phyloP scores from a whole-genome alignment of 2,329 filamentous ascomycete genomes.

The Neospermospora avenae region DNA sequence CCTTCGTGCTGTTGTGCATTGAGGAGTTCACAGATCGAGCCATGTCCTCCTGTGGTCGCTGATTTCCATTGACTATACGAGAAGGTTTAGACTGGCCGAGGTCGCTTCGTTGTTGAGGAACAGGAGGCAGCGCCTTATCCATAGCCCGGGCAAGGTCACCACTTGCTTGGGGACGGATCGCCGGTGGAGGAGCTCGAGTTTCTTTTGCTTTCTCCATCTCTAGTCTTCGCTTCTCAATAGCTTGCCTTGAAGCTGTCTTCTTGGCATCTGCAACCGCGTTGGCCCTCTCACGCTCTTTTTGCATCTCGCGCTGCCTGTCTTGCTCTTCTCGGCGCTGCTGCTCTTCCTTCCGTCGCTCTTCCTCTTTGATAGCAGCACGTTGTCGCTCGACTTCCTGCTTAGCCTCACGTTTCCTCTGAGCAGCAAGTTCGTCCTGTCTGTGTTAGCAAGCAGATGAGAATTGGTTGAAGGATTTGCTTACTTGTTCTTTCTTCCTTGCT shows the following conservation, averaged over 20 bases:
- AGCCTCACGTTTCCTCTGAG: conserved; percentile 73
- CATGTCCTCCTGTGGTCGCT: conserved; percentile 55
- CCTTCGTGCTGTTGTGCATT: conserved; percentile 64
- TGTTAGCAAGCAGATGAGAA: not conserved
- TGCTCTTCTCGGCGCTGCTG: conserved; percentile 57
- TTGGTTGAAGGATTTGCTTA: conserved; percentile 24
- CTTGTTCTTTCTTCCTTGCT: conserved; percentile 76
- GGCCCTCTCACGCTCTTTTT: conserved; percentile 38
- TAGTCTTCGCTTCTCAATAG: conserved; percentile 48
- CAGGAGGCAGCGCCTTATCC: conserved; percentile 33
- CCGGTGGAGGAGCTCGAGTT: conserved; percentile 59
- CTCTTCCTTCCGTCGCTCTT: conserved; percentile 61
- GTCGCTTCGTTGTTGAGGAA: conserved; percentile 29
- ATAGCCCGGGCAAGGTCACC: conserved; percentile 21
- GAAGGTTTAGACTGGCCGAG: conserved; percentile 38
- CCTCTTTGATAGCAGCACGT: conserved; percentile 62
- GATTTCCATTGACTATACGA: conserved; percentile 54
- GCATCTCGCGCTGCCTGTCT: conserved; percentile 45
- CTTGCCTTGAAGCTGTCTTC: conserved; percentile 60
- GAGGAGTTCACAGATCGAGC: conserved; percentile 58
- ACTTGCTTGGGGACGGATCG: conserved; percentile 52
- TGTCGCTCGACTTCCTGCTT: conserved; percentile 81
- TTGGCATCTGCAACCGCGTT: conserved; percentile 56
- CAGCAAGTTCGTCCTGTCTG: conserved; percentile 68
- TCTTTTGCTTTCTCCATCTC: conserved; percentile 62